Evolutionary conservation across 208 protist species (phyloP).

Genomic region (Naegleria fowleri): DNA sequence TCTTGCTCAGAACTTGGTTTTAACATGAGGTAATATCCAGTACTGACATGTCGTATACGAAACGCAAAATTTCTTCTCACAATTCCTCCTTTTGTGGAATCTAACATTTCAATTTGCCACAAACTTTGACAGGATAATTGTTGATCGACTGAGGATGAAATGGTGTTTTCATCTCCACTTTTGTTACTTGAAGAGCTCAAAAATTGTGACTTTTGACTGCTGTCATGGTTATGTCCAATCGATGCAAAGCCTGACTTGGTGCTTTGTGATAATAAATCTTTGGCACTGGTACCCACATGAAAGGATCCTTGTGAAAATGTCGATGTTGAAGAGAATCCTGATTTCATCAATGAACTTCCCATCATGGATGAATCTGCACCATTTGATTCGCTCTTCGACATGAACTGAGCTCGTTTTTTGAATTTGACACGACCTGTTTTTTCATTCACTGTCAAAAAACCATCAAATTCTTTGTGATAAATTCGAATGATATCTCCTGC

Average conservation of each 20-base stretch:
- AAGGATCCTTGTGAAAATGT: too few species aligned
- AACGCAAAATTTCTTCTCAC: background rate
- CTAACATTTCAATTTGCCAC: constrained; percentile 14
- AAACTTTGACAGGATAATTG: background rate
- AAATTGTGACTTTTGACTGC: too few species aligned
- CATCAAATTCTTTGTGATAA: constrained; percentile 15
- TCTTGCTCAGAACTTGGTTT: background rate
- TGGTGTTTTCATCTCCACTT: background rate
- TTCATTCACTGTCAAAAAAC: background rate
- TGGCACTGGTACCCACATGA: background rate
- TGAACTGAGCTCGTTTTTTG: background rate
- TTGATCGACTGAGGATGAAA: background rate
- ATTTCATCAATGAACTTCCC: background rate
- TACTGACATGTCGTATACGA: background rate
- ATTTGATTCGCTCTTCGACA: background rate
- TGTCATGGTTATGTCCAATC: too few species aligned
- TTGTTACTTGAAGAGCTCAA: too few species aligned
- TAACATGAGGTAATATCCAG: background rate
- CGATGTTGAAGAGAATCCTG: background rate
- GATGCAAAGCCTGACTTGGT: too few species aligned
- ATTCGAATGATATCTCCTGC: constrained; percentile 13
- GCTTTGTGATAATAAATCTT: background rate
- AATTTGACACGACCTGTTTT: background rate
- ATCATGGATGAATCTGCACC: background rate
- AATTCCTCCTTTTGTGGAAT: background rate